Conservation (phyloP, 208 protist species). For the Trypanosoma mega region DNA sequence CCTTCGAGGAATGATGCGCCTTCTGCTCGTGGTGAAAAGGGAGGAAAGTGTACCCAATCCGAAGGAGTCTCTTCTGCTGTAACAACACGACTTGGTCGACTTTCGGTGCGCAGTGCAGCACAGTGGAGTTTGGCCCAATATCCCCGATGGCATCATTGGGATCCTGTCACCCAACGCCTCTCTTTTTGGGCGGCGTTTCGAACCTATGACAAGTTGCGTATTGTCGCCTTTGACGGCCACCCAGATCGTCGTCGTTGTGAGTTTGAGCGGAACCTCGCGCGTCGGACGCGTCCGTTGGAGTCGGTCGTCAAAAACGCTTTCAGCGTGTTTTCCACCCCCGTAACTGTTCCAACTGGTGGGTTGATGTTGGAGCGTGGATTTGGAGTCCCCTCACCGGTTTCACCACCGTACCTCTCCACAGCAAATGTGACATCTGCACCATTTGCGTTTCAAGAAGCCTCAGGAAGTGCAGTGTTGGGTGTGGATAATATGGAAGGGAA, state of each 20-base stretch:
- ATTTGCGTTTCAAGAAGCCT: too few species aligned
- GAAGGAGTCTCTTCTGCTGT: too few species aligned
- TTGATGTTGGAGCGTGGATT: slow-evolving; percentile 1
- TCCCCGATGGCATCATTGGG: slow-evolving; percentile 9
- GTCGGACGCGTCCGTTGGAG: background rate
- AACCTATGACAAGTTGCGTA: slow-evolving; percentile 24
- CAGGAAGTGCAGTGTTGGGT: too few species aligned
- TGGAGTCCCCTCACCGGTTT: too few species aligned
- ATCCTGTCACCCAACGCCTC: slow-evolving; percentile 20
- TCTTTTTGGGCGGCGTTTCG: slow-evolving; percentile 23
- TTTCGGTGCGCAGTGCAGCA: slow-evolving; percentile 10
- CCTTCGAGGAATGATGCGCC: background rate
- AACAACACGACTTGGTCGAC: slow-evolving; percentile 7
- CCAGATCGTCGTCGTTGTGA: slow-evolving; percentile 26
- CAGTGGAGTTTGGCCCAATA: slow-evolving; percentile 20
- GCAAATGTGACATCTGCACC: too few species aligned
- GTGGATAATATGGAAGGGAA: background rate
- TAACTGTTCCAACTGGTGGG: too few species aligned
- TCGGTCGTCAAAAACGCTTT: too few species aligned
- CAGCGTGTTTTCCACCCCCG: too few species aligned
- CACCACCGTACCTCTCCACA: too few species aligned
- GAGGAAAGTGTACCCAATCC: too few species aligned
- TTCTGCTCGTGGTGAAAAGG: too few species aligned
- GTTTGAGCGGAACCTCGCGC: slow-evolving; percentile 26
- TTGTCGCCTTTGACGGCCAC: slow-evolving; percentile 20